Evolutionary conservation across 345 rosid genomes (phyloP).

Genomic region (Laguncularia racemosa): DNA sequence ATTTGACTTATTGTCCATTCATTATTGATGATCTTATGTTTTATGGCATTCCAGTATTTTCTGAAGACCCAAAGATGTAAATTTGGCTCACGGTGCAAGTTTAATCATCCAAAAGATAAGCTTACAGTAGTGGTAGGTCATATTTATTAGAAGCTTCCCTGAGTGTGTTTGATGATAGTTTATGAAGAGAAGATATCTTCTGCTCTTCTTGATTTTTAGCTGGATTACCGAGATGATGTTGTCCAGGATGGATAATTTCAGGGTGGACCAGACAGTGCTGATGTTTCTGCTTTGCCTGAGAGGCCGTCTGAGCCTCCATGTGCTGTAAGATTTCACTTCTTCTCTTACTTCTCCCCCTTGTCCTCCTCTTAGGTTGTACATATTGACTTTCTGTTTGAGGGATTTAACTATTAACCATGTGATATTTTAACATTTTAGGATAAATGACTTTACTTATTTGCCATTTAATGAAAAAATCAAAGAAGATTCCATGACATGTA

Average conservation of each 20-base stretch:
- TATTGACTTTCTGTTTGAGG: neutral
- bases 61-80: slow-evolving; percentile 91
- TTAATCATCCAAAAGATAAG: slow-evolving; percentile 77
- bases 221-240: slow-evolving; percentile 4
- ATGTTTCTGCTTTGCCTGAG: slow-evolving; percentile 50
- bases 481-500: slow-evolving; percentile 12
- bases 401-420: no score
- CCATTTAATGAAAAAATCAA: neutral
- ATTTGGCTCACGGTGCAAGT: slow-evolving; percentile 83
- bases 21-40: slow-evolving; percentile 7
- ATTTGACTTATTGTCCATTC: slow-evolving; percentile 13
- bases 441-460: no score
- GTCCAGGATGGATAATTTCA: slow-evolving; percentile 17
- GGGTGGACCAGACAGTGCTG: slow-evolving; percentile 43
- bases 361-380: neutral
- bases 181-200: slow-evolving; percentile 2
- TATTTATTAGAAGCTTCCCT: slow-evolving; percentile 9
- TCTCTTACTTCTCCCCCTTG: neutral
- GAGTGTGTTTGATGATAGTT: slow-evolving; percentile 3
- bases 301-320: slow-evolving; percentile 80
- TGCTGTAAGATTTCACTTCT: slow-evolving; percentile 52
- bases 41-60: slow-evolving; percentile 55
- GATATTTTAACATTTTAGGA: no score
- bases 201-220: slow-evolving; percentile 1
- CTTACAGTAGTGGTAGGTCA: slow-evolving; percentile 38